Conservation (phyloP, 2,329 filamentous ascomycete genomes). For the Cytospora paraplurivora region DNA sequence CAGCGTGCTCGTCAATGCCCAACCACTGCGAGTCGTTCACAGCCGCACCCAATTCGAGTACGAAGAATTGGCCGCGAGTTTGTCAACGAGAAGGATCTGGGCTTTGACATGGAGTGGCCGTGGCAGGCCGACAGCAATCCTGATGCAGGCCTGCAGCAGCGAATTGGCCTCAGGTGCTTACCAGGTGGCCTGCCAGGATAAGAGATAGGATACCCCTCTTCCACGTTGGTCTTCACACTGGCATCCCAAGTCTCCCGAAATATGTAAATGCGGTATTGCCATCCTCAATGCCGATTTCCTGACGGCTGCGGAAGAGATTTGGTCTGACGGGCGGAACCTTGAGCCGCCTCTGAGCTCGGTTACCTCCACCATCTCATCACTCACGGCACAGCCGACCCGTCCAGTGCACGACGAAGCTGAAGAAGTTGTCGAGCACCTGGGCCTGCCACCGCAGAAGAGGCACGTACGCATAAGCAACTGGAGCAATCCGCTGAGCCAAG, state of each 20-base stretch:
- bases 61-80: constrained; percentile 72
- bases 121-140: constrained; percentile 43
- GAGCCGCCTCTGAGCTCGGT: constrained; percentile 77
- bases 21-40: constrained; percentile 73
- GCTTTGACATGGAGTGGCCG: constrained; percentile 90
- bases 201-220: constrained; percentile 77
- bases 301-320: constrained; percentile 66
- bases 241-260: constrained; percentile 58
- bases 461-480: constrained; percentile 75
- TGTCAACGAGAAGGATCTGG: constrained; percentile 68
- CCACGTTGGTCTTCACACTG: constrained; percentile 68
- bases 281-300: constrained; percentile 67
- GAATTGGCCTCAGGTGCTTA: constrained; percentile 68
- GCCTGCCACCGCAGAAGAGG: constrained; percentile 76
- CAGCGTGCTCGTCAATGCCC: constrained; percentile 56
- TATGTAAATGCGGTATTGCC: constrained; percentile 76
- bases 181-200: constrained; percentile 76
- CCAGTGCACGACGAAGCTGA: constrained; percentile 51
- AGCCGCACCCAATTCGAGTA: constrained; percentile 69
- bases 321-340: constrained; percentile 62
- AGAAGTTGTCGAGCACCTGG: constrained; percentile 70
- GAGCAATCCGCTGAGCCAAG: constrained; percentile 61
- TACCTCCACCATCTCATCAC: constrained; percentile 79
- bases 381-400: constrained; percentile 60
- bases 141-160: constrained; percentile 57